Conservation (phyloP, 1,284 basidiomycete species). For the Binderoboletus segoi region DNA sequence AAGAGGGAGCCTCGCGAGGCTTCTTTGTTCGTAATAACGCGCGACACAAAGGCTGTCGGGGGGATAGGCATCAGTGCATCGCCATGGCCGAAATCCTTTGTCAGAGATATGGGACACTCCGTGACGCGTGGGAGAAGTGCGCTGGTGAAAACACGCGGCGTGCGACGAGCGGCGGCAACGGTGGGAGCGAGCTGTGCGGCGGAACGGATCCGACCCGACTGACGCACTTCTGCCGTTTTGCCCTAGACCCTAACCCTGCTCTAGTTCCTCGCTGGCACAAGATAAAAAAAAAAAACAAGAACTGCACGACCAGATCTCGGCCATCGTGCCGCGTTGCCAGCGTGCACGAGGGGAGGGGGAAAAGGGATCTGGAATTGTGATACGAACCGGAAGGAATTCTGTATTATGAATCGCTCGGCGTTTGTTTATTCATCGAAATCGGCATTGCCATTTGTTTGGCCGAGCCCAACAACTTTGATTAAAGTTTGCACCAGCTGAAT, state of each 20-base stretch:
- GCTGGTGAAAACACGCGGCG: conserved; percentile 31
- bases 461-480: conserved; percentile 31
- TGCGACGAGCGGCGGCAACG: conserved; percentile 12
- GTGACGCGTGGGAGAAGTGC: background rate
- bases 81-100: too few relatives aligned
- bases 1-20: background rate
- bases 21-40: conserved; percentile 10
- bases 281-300: too few relatives aligned
- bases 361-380: too few relatives aligned
- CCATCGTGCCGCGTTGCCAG: too few relatives aligned
- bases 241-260: conserved; percentile 35
- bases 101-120: too few relatives aligned
- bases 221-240: too few relatives aligned
- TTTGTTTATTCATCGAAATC: conserved; percentile 10
- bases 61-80: too few relatives aligned
- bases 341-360: too few relatives aligned
- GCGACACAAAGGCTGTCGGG: background rate
- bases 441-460: conserved; percentile 35
- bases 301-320: too few relatives aligned
- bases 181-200: conserved; percentile 23
- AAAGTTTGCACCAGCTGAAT: conserved; percentile 22
- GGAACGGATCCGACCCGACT: background rate
- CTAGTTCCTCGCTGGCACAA: too few relatives aligned
- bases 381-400: too few relatives aligned
- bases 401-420: conserved; percentile 24